These are phyloP conservation scores for Coffea canephora DNA, from an alignment of 257 asterid species.

Conservation along the genomic window DNA sequence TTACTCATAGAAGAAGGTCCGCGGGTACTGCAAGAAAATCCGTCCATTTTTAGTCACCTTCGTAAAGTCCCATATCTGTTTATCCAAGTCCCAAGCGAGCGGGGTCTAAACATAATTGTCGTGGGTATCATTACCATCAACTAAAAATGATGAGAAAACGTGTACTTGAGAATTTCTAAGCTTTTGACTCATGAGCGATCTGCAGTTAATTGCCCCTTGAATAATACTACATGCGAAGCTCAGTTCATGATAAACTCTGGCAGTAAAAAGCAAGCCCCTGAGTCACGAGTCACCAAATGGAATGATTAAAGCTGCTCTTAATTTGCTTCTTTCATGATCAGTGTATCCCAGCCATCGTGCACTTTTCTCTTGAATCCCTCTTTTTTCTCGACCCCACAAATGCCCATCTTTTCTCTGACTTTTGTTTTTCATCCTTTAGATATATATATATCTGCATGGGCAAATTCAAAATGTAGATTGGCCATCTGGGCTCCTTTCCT, in stretches of 20 bases:
- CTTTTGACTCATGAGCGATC: constrained; percentile 21
- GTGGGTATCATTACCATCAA: neutral
- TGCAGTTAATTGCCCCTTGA: constrained; percentile 10
- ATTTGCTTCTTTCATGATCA: neutral
- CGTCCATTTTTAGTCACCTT: neutral
- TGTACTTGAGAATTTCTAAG: constrained; percentile 8
- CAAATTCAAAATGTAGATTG: neutral
- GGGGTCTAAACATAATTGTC: neutral
- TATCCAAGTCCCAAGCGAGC: too few relatives aligned
- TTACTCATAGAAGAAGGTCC: too few relatives aligned
- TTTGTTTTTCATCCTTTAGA: too few relatives aligned
- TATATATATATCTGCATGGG: neutral
- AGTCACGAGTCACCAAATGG: neutral
- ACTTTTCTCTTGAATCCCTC: neutral
- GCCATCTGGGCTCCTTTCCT: neutral
- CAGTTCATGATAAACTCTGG: neutral
- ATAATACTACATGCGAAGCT: neutral
- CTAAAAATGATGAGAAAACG: neutral
- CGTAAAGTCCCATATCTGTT: neutral
- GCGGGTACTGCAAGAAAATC: neutral
- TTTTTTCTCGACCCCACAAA: neutral
- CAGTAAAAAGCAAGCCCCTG: neutral
- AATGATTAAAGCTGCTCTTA: constrained; percentile 2
- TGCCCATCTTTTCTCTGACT: neutral
- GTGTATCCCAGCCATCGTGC: neutral